Evolutionary conservation across 2,329 filamentous ascomycete species (phyloP).

Genomic region (Trichoderma afroharzianum): DNA sequence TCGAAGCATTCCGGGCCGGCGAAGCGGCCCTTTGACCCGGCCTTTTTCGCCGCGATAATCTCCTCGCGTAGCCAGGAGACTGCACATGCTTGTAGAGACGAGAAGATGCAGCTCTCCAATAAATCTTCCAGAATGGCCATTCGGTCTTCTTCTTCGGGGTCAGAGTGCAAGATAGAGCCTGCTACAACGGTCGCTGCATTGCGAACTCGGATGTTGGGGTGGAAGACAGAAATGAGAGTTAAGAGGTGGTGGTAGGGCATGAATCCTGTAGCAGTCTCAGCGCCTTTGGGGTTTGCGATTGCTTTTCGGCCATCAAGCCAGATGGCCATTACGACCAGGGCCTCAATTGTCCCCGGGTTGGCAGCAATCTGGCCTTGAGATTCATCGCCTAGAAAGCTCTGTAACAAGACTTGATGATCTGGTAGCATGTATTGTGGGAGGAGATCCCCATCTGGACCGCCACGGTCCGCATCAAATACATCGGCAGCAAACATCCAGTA

Average conservation of each 20-base stretch:
- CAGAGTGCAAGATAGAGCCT: constrained; percentile 52
- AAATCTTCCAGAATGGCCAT: constrained; percentile 62
- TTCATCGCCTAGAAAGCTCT: constrained; percentile 50
- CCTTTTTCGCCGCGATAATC: constrained; percentile 44
- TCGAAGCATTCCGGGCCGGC: constrained; percentile 53
- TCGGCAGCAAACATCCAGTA: constrained; percentile 62
- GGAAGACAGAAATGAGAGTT: constrained; percentile 56
- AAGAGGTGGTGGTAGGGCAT: constrained; percentile 60
- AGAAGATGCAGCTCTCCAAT: constrained; percentile 62
- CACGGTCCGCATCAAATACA: constrained; percentile 55
- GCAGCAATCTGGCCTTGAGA: constrained; percentile 46
- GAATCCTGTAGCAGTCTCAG: constrained; percentile 41
- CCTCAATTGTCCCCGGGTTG: constrained; percentile 55
- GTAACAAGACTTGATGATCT: constrained; percentile 53
- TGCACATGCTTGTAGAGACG: constrained; percentile 59
- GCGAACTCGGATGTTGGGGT: constrained; percentile 50
- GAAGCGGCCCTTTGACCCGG: constrained; percentile 40
- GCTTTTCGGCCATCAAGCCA: constrained; percentile 53
- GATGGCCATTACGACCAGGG: constrained; percentile 56
- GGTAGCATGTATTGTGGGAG: constrained; percentile 61
- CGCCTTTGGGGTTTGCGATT: constrained; percentile 32
- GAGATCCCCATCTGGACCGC: constrained; percentile 51
- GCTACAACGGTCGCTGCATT: constrained; percentile 54
- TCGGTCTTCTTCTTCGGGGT: constrained; percentile 56
- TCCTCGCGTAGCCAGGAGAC: constrained; percentile 63